These are phyloP conservation scores for Mallotus japonicus DNA, from an alignment of 441 rosid species.

Conservation along the genomic window DNA sequence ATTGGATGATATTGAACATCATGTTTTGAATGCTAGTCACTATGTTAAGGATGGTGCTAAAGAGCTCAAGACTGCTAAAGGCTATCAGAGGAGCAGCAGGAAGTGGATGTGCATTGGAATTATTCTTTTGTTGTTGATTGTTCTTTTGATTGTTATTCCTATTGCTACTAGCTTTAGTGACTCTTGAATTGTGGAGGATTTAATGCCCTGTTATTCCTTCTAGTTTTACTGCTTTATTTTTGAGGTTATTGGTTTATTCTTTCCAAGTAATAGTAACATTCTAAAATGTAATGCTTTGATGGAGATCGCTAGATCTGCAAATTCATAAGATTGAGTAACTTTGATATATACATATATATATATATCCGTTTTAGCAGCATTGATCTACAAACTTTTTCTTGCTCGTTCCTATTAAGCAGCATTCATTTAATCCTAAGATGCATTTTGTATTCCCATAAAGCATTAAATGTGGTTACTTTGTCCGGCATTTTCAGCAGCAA, in stretches of 20 bases:
- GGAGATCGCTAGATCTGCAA: not conserved
- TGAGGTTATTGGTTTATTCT: constrained; percentile 12
- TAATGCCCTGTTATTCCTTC: constrained; percentile 46
- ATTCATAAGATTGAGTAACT: not conserved
- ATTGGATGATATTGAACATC: constrained; percentile 89
- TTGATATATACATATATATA: not conserved
- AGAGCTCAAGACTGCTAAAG: constrained; percentile 67
- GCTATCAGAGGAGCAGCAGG: constrained; percentile 69
- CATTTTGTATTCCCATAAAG: not conserved
- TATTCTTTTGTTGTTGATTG: constrained; percentile 57
- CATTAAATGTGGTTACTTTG: not conserved
- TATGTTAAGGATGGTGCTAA: constrained; percentile 77
- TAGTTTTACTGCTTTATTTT: constrained; percentile 1
- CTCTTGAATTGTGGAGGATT: constrained; percentile 50
- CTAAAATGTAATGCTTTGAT: constrained; percentile 2
- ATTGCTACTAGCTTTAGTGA: constrained; percentile 68
- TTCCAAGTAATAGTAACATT: not conserved
- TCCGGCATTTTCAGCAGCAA: too few relatives aligned
- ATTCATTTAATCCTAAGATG: too few relatives aligned
- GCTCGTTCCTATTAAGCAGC: not conserved
- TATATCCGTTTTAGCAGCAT: not conserved
- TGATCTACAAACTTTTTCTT: not conserved
- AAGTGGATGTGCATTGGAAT: constrained; percentile 75
- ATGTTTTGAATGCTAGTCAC: constrained; percentile 74
- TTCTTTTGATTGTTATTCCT: constrained; percentile 69